Evolutionary conservation across 768 basidiomycete genomes (phyloP), one percentile per base, ranked within the genome.

Genomic region (Naematelia aurantialba): DNA sequence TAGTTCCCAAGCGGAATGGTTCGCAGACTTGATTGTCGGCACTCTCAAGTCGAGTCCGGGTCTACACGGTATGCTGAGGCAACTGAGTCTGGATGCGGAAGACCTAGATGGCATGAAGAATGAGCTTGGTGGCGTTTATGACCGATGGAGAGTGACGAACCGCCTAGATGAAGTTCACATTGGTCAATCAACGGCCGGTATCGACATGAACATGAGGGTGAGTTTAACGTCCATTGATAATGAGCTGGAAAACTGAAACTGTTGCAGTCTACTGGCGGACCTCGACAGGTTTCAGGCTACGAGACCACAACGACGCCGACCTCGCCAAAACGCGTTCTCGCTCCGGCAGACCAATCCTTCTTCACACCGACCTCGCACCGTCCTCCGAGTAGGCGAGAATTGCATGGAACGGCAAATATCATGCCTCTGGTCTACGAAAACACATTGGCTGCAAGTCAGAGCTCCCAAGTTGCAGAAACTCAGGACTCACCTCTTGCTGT

Each of bases 41-140:
- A 47, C 21, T 13, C 17, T 24, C n/a, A n/a, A 31, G 52, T 12
- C 24, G 24, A 42, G 34, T n/a, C n/a, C 27, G n/a, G 14, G 30
- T 53, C 25, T 53, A n/a, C 8, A 22, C 52, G 30, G 52, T 30
- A 42, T 31, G 27, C 27, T 42, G 3, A 5, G 30, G 5, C 57
- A 66, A 26, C 54, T 71, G 42, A 59, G 61, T 3, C 17, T 68
- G 1, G 59, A 58, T 17, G 57, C 63, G 34, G 52, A 65, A 29
- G 68, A 66, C 22, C 58, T 67, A 31, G 66, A 69, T 42, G 60
- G 54, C 52, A 56, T 68, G 50, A 63, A 56, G 49, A 34, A 31
- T 11, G 62, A 62, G 12, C 46, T 72, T 4, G 65, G 56, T 5
- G 26, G 10, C 4, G 45, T 67, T 17, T 72, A 65, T 50, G 70